Conservation (phyloP, 2,329 filamentous ascomycete genomes). For the Diaporthe eres region DNA sequence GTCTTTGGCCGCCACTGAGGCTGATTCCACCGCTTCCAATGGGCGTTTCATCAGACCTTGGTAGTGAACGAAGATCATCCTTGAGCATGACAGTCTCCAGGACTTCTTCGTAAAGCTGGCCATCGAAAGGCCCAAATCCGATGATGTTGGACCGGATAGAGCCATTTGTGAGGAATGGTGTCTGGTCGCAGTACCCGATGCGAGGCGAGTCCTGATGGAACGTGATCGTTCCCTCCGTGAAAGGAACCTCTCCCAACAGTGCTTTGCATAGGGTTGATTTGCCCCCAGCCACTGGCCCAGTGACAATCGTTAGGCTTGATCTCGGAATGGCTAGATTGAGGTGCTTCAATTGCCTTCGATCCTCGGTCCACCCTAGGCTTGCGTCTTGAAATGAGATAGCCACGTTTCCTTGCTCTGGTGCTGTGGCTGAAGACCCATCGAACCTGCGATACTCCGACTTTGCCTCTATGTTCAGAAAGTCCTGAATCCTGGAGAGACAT, state of each 20-base stretch:
- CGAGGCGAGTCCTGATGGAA: slow-evolving; percentile 10
- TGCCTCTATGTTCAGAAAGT: slow-evolving; percentile 38
- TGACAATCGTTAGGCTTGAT: slow-evolving; percentile 50
- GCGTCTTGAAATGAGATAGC: slow-evolving; percentile 39
- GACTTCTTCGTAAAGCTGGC: slow-evolving; percentile 52
- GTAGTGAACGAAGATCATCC: slow-evolving; percentile 50
- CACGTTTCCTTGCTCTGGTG: neutral
- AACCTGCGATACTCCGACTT: slow-evolving; percentile 36
- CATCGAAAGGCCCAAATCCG: slow-evolving; percentile 51
- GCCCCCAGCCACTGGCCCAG: slow-evolving; percentile 55
- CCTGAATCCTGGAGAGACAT: slow-evolving; percentile 39
- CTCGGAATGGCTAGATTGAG: slow-evolving; percentile 44
- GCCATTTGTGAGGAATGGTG: slow-evolving; percentile 51
- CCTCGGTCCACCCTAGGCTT: slow-evolving; percentile 47
- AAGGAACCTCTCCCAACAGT: slow-evolving; percentile 50
- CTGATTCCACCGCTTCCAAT: slow-evolving; percentile 59
- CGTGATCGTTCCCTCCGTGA: slow-evolving; percentile 15
- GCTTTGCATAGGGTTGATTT: slow-evolving; percentile 56
- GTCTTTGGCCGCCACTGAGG: slow-evolving; percentile 58
- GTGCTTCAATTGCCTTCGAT: slow-evolving; percentile 42
- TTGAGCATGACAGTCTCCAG: slow-evolving; percentile 52
- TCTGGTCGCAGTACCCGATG: slow-evolving; percentile 52
- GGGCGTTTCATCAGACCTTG: slow-evolving; percentile 53
- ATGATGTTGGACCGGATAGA: slow-evolving; percentile 56
- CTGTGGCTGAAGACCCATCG: neutral